Evolutionary conservation across 768 basidiomycete species (phyloP), one percentile per base, ranked within the genome.

Genomic region (Leccinum arenicola): DNA sequence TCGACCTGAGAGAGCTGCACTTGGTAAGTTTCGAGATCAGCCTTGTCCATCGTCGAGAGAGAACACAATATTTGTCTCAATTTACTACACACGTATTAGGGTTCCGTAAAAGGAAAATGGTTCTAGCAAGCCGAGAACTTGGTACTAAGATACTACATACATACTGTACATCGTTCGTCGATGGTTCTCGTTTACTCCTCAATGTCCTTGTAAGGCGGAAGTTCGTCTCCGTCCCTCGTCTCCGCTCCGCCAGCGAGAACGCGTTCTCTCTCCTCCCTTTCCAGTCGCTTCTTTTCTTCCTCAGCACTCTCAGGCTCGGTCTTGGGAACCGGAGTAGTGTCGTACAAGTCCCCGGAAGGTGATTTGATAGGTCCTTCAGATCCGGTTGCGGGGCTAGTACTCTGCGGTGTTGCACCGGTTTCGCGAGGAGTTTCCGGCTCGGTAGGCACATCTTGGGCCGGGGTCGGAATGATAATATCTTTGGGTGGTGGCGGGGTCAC

Each of bases 1-100:
- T 94, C 90, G 61, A 95, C 92, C 71, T 94, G 91, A n/a, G 87
- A 85, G 59, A 93, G 86, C 70, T 93, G 91, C 11, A 89, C 89
- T 77, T 94, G 89, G 70, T 93, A 94, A 2, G 90, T 91, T 74
- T 95, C 93, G 59, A 95, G 83, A 73, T 94, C 93, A 59, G 83
- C 78, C 67, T 83, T 85, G 71, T 91, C 72, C 72, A 73, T 73
- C 6, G 59, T 52, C 11, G 31, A 19, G 21, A 12, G 19, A 14
- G 31, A 43, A 29, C 40, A 12, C 12, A 33, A 27, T 23, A 50
- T 29, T 50, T 50, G 21, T 29, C 52, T 23, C 50, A n/a, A 15
- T 5, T 12, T 52, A 14, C 51, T 15, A 52, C 45, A 48, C 50
- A n/a, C 17, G 33, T 52, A 3, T 27, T 54, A 55, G 45, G 52